Evolutionary conservation across 768 basidiomycete genomes (phyloP), one percentile per base, ranked within the genome.

Genomic region (Tylopilus rubrobrunneus): DNA sequence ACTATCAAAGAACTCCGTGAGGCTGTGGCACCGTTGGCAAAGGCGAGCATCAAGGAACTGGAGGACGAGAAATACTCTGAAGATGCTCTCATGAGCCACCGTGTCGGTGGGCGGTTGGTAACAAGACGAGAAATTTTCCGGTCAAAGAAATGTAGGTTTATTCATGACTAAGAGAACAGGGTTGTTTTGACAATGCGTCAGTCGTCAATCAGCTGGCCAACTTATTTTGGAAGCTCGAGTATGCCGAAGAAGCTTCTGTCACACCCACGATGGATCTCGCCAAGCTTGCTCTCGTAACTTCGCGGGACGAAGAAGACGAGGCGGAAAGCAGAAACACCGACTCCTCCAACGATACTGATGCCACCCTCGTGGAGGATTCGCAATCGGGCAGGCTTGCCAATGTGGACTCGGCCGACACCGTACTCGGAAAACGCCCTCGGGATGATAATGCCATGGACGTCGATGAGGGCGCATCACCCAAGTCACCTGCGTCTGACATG

Each of bases 1-100:
- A 96, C 93, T n/a, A 92, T 97, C 70, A 88, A 83, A 64, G 90
- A 94, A 34, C 80, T 97, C 27, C 81, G 94, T 31, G 84, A 86
- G 19, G 85, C 88, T 7, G 83, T 96, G 9, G 73, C 73, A 29
- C 81, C 78, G 19, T 76, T 85, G 74, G 78, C 78, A 25, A 77
- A 80, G 52, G 65, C 77, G 37, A 80, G 79, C 45, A 52, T 78
- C 52, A 86, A 85, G 60, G 62, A 76, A 0, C 54, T 85, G 14
- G 85, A 82, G 36, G 84, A 87, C 39, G 85, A 85, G 55, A 90
- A 88, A 56, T 71, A 87, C 49, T 82, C 84, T 5, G 89, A 93
- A 48, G 89, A 91, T 54, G 89, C 92, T 60, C 71, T 92, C 43
- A 86, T 86, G 67, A 79, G 80, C 49, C 89, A 92, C 67, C 84